Evolutionary conservation across 2,329 filamentous ascomycete species (phyloP).

Genomic region (Ambrosiella beaveri): DNA sequence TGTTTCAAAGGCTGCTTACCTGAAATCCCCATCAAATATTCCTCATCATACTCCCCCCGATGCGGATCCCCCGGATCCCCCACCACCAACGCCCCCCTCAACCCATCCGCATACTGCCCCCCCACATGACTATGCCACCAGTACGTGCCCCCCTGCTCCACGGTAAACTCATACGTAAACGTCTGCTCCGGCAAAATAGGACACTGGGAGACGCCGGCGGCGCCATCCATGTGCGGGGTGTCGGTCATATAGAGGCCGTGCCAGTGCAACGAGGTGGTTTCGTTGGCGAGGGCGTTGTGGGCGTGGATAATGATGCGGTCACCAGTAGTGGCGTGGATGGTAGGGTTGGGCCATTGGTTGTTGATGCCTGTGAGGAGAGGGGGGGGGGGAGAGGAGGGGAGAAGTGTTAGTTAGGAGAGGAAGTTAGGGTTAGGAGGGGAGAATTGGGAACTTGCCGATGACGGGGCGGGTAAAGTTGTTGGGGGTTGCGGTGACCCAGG

Average conservation of each 20-base stretch:
- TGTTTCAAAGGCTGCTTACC: constrained; percentile 5
- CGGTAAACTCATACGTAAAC: constrained; percentile 35
- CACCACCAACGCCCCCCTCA: constrained; percentile 36
- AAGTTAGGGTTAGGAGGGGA: not conserved
- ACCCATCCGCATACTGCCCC: constrained; percentile 40
- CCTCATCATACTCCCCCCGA: constrained; percentile 30
- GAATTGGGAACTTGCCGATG: constrained; percentile 11
- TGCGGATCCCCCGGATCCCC: constrained; percentile 32
- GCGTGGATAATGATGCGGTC: constrained; percentile 33
- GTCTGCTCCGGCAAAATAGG: constrained; percentile 32
- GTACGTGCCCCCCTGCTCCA: constrained; percentile 28
- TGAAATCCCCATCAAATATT: constrained; percentile 34
- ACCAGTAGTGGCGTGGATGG: constrained; percentile 2
- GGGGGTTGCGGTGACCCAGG: constrained; percentile 12
- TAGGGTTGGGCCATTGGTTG: constrained; percentile 5
- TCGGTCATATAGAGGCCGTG: constrained; percentile 41
- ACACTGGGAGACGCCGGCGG: constrained; percentile 36
- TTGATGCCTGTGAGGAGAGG: constrained; percentile 22
- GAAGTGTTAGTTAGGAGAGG: not conserved
- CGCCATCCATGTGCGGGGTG: constrained; percentile 41
- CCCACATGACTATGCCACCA: constrained; percentile 23
- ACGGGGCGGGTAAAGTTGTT: constrained; percentile 13
- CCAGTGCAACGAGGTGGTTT: constrained; percentile 36
- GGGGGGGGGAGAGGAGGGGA: not conserved
- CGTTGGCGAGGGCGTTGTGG: constrained; percentile 33